A percentile compares a stretch with the other conserved stretches of the same genome.
Conservation (phyloP, 2,329 filamentous ascomycete species). For the Hyphodiscus sp. region DNA sequence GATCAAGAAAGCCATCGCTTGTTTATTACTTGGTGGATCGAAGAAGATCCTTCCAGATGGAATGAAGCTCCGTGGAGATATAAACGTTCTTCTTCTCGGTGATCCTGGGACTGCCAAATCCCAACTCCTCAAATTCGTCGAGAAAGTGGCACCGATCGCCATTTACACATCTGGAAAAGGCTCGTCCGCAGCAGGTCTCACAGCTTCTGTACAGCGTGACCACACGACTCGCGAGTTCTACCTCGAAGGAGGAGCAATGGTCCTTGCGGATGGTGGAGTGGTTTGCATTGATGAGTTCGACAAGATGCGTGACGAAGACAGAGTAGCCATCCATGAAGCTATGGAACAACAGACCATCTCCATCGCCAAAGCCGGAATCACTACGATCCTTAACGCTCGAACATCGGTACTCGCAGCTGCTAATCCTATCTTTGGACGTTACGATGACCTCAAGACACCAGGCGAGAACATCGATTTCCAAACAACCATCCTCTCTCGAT, state of each 20-base stretch:
- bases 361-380: slow-evolving; percentile 97
- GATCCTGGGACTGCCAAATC: slow-evolving; percentile 98
- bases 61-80: slow-evolving; percentile 96
- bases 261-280: slow-evolving; percentile 90
- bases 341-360: slow-evolving; percentile 99
- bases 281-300: slow-evolving; percentile 99
- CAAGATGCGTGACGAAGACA: slow-evolving; percentile 98
- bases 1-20: slow-evolving; percentile 96
- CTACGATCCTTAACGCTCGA: slow-evolving; percentile 91
- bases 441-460: slow-evolving; percentile 95
- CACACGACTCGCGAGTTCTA: slow-evolving; percentile 92
- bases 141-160: slow-evolving; percentile 91
- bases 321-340: slow-evolving; percentile 97
- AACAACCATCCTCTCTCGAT: slow-evolving; percentile 94
- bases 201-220: slow-evolving; percentile 92
- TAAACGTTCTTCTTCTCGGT: slow-evolving; percentile 93
- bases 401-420: slow-evolving; percentile 94
- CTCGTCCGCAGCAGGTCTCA: slow-evolving; percentile 94
- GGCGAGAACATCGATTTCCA: slow-evolving; percentile 99
- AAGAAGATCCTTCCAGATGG: slow-evolving; percentile 98
- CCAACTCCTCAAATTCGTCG: slow-evolving; percentile 93
- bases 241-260: slow-evolving; percentile 96
- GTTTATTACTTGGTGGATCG: slow-evolving; percentile 85
- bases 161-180: slow-evolving; percentile 99
- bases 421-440: slow-evolving; percentile 95